Percentiles rank a stretch among this genome's conserved stretches.
phyloP scores from a whole-genome alignment of 495 filamentous ascomycete species.

The Aspergillus panamensis region DNA sequence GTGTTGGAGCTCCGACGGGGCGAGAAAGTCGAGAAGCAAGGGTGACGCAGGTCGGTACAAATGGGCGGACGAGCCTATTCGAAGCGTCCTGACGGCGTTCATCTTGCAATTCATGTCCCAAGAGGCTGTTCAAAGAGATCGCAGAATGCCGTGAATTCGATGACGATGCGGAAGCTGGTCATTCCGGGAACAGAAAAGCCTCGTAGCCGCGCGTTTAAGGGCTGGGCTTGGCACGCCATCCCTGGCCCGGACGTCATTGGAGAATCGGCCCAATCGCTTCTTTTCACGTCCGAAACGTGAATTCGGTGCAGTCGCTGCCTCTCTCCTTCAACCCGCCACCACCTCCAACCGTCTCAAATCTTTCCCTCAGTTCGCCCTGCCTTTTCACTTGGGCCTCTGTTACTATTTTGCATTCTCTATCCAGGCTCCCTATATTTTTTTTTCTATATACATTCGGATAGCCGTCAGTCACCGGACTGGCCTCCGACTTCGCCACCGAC shows the following conservation, averaged over 20 bases:
- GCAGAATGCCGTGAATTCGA: neutral
- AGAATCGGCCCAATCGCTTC: slow-evolving; percentile 14
- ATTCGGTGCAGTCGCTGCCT: slow-evolving; percentile 9
- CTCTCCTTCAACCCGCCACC: slow-evolving; percentile 19
- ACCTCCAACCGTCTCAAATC: neutral
- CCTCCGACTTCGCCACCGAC: slow-evolving; percentile 15
- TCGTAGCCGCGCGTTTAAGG: slow-evolving; percentile 24
- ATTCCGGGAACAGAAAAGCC: slow-evolving; percentile 3
- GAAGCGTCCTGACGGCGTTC: slow-evolving; percentile 16
- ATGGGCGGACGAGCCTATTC: slow-evolving; percentile 19
- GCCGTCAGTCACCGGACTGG: neutral
- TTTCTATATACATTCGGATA: slow-evolving; percentile 11
- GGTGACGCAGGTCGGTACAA: slow-evolving; percentile 23
- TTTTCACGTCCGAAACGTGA: slow-evolving; percentile 18
- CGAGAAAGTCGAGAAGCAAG: slow-evolving; percentile 43
- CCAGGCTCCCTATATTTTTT: slow-evolving; percentile 3
- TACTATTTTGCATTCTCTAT: neutral
- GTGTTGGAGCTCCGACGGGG: slow-evolving; percentile 31
- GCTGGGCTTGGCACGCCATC: slow-evolving; percentile 19
- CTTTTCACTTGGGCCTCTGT: neutral
- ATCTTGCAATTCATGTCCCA: slow-evolving; percentile 1
- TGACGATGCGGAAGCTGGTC: neutral
- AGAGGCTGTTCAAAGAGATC: neutral
- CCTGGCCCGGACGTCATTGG: slow-evolving; percentile 28
- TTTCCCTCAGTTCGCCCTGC: neutral